Conservation (phyloP, 345 rosid species). For the Melaleuca alternifolia region DNA sequence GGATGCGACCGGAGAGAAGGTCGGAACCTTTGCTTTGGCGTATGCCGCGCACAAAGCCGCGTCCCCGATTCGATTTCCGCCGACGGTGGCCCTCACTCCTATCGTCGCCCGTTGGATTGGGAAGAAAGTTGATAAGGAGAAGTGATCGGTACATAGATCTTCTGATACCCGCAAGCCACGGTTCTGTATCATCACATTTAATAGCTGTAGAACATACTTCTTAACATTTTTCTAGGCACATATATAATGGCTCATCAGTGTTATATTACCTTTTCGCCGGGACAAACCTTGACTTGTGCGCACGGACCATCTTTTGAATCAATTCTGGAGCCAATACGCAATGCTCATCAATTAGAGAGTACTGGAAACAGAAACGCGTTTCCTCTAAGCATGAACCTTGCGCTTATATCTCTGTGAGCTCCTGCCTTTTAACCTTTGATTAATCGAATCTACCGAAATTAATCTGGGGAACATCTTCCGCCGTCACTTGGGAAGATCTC, state of each 20-base stretch:
- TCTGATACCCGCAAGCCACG: neutral
- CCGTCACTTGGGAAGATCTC: neutral
- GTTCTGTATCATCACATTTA: neutral
- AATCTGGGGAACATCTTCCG: neutral
- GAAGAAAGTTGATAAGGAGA: constrained; percentile 41
- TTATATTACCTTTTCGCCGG: neutral
- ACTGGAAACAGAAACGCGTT: neutral
- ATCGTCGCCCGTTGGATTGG: constrained; percentile 88
- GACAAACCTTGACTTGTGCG: neutral
- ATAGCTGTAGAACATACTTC: neutral
- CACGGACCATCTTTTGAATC: neutral
- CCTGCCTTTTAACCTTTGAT: neutral
- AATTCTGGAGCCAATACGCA: neutral
- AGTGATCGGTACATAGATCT: neutral
- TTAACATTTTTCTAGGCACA: neutral
- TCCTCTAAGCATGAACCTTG: neutral
- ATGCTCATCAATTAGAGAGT: neutral
- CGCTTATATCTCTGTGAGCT: neutral
- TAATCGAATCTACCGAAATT: neutral
- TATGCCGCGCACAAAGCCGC: constrained; percentile 97
- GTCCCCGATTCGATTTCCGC: constrained; percentile 89
- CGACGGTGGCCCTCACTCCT: constrained; percentile 84
- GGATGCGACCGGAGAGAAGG: constrained; percentile 67
- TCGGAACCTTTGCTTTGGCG: constrained; percentile 82
- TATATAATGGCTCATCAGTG: neutral